A percentile compares a stretch with the other conserved stretches of the same genome.
Evolutionary conservation across 1,139 yeast species (phyloP).

Genomic region (Cylindricascospora bacillispora): DNA sequence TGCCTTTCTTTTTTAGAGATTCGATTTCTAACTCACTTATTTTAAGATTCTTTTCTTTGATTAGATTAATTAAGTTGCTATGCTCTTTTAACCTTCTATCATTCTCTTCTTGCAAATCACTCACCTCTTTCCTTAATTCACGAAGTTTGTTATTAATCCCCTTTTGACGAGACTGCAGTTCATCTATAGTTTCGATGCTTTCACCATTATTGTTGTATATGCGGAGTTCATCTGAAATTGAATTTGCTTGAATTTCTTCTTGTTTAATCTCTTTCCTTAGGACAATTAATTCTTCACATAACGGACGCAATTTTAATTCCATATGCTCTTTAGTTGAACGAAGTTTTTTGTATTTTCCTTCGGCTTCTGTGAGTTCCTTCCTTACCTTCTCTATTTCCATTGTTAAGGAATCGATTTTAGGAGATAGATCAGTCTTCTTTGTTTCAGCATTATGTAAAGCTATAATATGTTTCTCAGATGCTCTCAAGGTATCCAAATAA

Average conservation of each 20-base stretch:
- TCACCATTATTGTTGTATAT: slow-evolving; percentile 11
- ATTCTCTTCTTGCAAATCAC: slow-evolving; percentile 35
- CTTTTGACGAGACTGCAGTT: slow-evolving; percentile 40
- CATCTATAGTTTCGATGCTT: slow-evolving; percentile 29
- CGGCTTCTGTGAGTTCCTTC: slow-evolving; percentile 18
- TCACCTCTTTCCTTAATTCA: slow-evolving; percentile 33
- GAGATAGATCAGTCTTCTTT: neutral
- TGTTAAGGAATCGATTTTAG: neutral
- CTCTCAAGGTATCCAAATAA: slow-evolving; percentile 28
- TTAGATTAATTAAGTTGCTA: slow-evolving; percentile 36
- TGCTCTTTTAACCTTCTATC: slow-evolving; percentile 38
- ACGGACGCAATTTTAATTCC: slow-evolving; percentile 14
- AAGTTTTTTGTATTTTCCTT: slow-evolving; percentile 8
- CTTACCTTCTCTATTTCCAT: neutral
- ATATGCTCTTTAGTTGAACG: slow-evolving; percentile 12
- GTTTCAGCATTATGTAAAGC: slow-evolving; percentile 2
- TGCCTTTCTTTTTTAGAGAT: slow-evolving; percentile 31
- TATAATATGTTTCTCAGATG: slow-evolving; percentile 16
- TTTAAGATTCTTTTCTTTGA: slow-evolving; percentile 44
- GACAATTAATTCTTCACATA: slow-evolving; percentile 14
- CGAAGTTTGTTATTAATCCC: slow-evolving; percentile 34
- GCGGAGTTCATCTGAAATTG: slow-evolving; percentile 29
- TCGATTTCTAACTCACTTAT: slow-evolving; percentile 46
- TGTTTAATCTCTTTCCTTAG: slow-evolving; percentile 17
- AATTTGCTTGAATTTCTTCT: slow-evolving; percentile 30